A percentile compares a stretch with the other conserved stretches of the same genome.
Evolutionary conservation across 2,329 filamentous ascomycete genomes (phyloP).

Genomic region (Monosporascus sp.): DNA sequence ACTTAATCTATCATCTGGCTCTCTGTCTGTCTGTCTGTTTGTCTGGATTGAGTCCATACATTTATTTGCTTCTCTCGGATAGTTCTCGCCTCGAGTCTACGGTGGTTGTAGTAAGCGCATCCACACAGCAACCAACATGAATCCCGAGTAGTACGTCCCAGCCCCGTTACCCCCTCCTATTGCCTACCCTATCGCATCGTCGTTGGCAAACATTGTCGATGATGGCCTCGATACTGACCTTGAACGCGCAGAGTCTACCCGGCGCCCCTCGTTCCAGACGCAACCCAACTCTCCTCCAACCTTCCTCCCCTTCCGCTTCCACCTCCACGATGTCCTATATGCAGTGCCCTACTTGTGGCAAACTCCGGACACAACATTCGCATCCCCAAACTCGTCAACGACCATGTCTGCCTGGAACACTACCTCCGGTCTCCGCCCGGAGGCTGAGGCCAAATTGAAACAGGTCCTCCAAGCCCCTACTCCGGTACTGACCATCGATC

Average conservation of each 20-base stretch:
- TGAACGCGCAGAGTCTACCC: background rate
- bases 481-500: slow-evolving; percentile 18
- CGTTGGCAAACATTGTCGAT: background rate
- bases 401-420: background rate
- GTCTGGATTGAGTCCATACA: slow-evolving; percentile 6
- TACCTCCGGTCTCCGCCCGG: slow-evolving; percentile 12
- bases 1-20: background rate
- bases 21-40: slow-evolving; percentile 2
- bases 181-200: slow-evolving; percentile 12
- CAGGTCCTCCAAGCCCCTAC: slow-evolving; percentile 11
- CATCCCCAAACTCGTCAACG: background rate
- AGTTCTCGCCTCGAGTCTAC: too few species aligned
- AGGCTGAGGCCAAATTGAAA: slow-evolving; percentile 15
- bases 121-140: slow-evolving; percentile 58
- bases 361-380: background rate
- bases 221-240: slow-evolving; percentile 2
- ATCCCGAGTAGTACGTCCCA: slow-evolving; percentile 80
- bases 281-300: slow-evolving; percentile 6
- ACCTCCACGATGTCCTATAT: background rate
- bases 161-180: slow-evolving; percentile 21
- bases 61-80: too few species aligned
- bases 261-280: slow-evolving; percentile 1
- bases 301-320: background rate
- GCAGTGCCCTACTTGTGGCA: background rate
- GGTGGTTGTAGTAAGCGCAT: slow-evolving; percentile 12